These are phyloP conservation scores for Diospyros lotus DNA, from an alignment of 148 eudicot genomes.

Conservation along the genomic window DNA sequence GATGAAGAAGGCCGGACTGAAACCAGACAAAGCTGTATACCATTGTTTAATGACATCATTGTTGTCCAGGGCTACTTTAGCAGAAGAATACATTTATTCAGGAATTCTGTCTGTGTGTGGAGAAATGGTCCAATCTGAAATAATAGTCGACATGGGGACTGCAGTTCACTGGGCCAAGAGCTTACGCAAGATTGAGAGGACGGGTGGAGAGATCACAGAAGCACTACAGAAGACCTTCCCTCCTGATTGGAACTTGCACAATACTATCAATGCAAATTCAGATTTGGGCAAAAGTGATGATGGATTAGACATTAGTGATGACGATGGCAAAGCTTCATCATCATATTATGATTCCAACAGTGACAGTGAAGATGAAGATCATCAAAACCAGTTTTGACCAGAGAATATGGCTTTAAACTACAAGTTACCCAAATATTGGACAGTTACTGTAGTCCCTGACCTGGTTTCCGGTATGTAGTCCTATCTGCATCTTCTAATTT, in stretches of 20 bases:
- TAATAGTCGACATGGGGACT: conserved; percentile 92
- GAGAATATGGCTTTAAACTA: neutral
- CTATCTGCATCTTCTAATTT: neutral
- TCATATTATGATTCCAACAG: conserved; percentile 24
- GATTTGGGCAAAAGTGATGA: conserved; percentile 24
- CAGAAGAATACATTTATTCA: conserved; percentile 69
- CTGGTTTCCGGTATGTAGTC: conserved; percentile 1
- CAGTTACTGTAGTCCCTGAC: neutral
- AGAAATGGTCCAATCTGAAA: conserved; percentile 70
- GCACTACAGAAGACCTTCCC: conserved; percentile 94
- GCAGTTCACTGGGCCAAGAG: conserved; percentile 98
- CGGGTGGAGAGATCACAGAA: conserved; percentile 82
- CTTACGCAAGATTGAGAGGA: conserved; percentile 72
- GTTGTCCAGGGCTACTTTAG: conserved; percentile 82
- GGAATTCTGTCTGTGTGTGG: conserved; percentile 60
- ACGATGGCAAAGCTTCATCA: conserved; percentile 14
- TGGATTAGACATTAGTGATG: conserved; percentile 26
- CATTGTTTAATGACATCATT: conserved; percentile 90
- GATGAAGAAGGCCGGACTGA: conserved; percentile 65
- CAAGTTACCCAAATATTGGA: neutral
- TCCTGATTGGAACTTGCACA: conserved; percentile 77
- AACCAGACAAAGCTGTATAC: conserved; percentile 91
- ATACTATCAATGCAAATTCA: conserved; percentile 26
- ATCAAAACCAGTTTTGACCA: conserved; percentile 4
- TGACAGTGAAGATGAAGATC: conserved; percentile 30